phyloP scores from a whole-genome alignment of 1,139 yeast genomes.

The Geotrichum candidum region DNA sequence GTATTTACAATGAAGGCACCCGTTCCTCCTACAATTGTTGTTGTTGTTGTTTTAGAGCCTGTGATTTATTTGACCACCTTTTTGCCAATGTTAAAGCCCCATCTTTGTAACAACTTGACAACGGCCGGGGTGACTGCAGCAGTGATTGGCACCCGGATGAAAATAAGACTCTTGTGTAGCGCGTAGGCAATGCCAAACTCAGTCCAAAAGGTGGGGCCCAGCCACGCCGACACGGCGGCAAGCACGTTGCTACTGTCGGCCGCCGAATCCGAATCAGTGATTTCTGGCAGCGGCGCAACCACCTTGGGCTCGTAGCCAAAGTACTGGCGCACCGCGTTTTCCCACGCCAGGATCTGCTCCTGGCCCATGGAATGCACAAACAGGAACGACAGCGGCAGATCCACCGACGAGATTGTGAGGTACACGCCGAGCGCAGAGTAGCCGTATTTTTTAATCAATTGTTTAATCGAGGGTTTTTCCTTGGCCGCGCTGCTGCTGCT shows the following conservation, averaged over 20 bases:
- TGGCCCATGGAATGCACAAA: slow-evolving; percentile 42
- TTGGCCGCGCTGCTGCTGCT: slow-evolving; percentile 2
- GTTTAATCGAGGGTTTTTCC: slow-evolving; percentile 42
- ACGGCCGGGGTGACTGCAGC: slow-evolving; percentile 88
- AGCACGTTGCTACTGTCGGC: background rate
- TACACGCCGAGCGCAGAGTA: slow-evolving; percentile 87
- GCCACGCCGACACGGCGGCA: background rate
- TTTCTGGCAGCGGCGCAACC: background rate
- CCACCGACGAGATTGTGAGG: slow-evolving; percentile 60
- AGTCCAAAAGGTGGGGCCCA: slow-evolving; percentile 40
- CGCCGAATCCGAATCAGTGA: background rate
- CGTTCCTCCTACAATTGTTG: too few species aligned
- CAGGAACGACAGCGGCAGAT: slow-evolving; percentile 75
- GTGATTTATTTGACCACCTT: slow-evolving; percentile 34
- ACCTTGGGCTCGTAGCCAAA: slow-evolving; percentile 14
- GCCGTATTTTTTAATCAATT: slow-evolving; percentile 79
- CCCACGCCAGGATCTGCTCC: slow-evolving; percentile 15
- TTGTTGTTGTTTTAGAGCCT: background rate
- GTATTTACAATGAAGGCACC: background rate
- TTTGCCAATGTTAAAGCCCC: slow-evolving; percentile 79
- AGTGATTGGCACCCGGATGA: slow-evolving; percentile 79
- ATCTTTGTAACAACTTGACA: slow-evolving; percentile 55
- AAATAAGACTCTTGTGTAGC: slow-evolving; percentile 72
- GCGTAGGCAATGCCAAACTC: slow-evolving; percentile 92
- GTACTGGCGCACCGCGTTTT: slow-evolving; percentile 8